Evolutionary conservation across 1,284 basidiomycete species (phyloP), one percentile per base, ranked within the genome.

Genomic region (Anthracocystis setariae): DNA sequence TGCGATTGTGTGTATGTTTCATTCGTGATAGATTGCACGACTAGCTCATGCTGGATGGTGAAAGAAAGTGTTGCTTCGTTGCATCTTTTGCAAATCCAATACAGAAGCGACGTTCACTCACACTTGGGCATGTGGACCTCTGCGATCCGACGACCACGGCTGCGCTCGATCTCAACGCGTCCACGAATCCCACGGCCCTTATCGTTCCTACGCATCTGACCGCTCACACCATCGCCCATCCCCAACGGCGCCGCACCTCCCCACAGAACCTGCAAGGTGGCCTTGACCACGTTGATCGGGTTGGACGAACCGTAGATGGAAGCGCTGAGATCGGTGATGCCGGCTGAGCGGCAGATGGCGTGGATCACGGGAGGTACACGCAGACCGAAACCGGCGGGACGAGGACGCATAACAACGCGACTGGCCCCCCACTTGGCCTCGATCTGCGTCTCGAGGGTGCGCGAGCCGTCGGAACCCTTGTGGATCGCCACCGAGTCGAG

Each of bases 251-350:
- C 73, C 5, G 74, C 70, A 24, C 81, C 81, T 12, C 77, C 76
- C 71, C 77, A 81, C n/a, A 83, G 65, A 21, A 82, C 69, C 57
- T 84, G 56, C 67, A 82, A 69, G 72, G 84, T 76, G 73, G 84
- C 84, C 72, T 87, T 87, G 71, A 86, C 80, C 8, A 86, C 85
- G 48, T 86, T 90, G 76, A 91, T 86, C 39, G 88, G 88, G 84
- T 95, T 96, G 71, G 92, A 86, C 75, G 91, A 94, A 33, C 94
- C 94, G 88, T 92, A 91, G 39, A 98, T 92, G 84, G 94, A 94
- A 25, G 92, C 95, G 74, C 91, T 92, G 44, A 92, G 88, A 84
- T 98, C 95, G 82, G 92, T 91, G 85, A 98, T 92, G 12, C 95
- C 95, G 2, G 92, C 93, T 0, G 94, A 93, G 76, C 92, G 91